Evolutionary conservation across 257 asterid species (phyloP), one percentile per base, ranked within the genome.

Genomic region (Forsythia viridissima): DNA sequence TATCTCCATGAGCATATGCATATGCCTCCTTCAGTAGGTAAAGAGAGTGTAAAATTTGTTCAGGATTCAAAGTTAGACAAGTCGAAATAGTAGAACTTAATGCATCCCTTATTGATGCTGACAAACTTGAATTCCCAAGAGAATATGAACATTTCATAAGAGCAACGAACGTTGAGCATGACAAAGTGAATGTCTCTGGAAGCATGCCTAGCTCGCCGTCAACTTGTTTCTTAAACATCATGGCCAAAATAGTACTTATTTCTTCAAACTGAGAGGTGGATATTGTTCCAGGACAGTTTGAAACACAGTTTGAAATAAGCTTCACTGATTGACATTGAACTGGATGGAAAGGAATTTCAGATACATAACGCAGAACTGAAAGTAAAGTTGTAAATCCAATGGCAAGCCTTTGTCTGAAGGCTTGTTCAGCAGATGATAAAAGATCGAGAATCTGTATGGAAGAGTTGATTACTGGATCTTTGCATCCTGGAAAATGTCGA

Each of bases 11-110:
- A 84, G 82, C 87, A 80, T 83, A 90, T 55, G 86, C 86, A 82
- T 85, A 92, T 80, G 92, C 93, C 88, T 95, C 99, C 90, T 92
- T 95, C 83, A 92, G 82, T 77, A 95, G 92, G 88, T 89, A 89
- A 85, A 95, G 98, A 76, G 87, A 89, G 90, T 91, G 91, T 89
- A 93, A 75, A 77, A 91, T 76, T 79, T 92, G 88, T 83, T 84
- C 88, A 70, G 90, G 87, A 68, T 84, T 75, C 74, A 80, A 80
- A 63, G 82, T 86, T 79, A 89, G 79, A 87, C 88, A 88, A 74
- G 87, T 79, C 73, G 88, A 86, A 76, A 91, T 82, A 39, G 90
- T 88, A 79, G 81, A 82, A 70, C 78, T 86, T 81, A 92, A 83
- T 76, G 90, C 91, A 86, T 91, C 91, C 77, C 81, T 84, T 79